These are phyloP conservation scores for Xerocomus brunneocitrinus DNA, from an alignment of 768 basidiomycete species.

Conservation along the genomic window DNA sequence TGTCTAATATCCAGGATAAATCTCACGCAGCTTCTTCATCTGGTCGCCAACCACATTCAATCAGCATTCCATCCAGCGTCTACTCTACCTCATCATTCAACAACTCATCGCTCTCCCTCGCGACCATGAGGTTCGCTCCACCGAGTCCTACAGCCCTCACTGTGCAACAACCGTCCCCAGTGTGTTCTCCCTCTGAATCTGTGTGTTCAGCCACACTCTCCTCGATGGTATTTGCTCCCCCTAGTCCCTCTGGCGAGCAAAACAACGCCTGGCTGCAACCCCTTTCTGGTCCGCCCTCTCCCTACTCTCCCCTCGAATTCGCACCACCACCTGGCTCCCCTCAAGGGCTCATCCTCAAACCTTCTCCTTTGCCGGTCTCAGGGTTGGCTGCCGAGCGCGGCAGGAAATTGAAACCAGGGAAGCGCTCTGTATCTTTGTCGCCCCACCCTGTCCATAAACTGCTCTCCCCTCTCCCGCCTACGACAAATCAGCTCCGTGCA, in stretches of 20 bases:
- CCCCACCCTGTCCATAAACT: slow-evolving; percentile 15
- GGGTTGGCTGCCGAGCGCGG: slow-evolving; percentile 43
- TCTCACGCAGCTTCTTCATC: slow-evolving; percentile 1
- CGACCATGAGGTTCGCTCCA: slow-evolving; percentile 31
- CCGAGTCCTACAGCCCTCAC: slow-evolving; percentile 21
- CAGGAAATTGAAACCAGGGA: slow-evolving; percentile 15
- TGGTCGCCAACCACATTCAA: slow-evolving; percentile 16
- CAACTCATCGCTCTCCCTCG: slow-evolving; percentile 22
- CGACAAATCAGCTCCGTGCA: slow-evolving; percentile 61
- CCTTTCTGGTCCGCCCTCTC: slow-evolving; percentile 23
- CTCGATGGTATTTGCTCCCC: slow-evolving; percentile 27
- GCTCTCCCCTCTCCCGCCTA: slow-evolving; percentile 45
- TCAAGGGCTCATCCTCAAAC: slow-evolving; percentile 26
- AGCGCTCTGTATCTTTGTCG: slow-evolving; percentile 29
- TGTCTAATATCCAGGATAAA: slow-evolving; percentile 1
- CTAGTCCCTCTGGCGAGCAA: slow-evolving; percentile 20
- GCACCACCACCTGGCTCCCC: slow-evolving; percentile 17
- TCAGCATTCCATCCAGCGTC: slow-evolving; percentile 18
- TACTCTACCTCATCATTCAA: slow-evolving; percentile 14
- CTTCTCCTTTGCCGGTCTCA: slow-evolving; percentile 42
- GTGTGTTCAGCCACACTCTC: slow-evolving; percentile 22
- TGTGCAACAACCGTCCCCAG: slow-evolving; percentile 10
- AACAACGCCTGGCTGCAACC: slow-evolving; percentile 11
- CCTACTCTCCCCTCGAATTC: slow-evolving; percentile 31
- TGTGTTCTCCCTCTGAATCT: slow-evolving; percentile 1